Conservation (phyloP, 1,139 yeast genomes). For the Citeromyces siamensis region DNA sequence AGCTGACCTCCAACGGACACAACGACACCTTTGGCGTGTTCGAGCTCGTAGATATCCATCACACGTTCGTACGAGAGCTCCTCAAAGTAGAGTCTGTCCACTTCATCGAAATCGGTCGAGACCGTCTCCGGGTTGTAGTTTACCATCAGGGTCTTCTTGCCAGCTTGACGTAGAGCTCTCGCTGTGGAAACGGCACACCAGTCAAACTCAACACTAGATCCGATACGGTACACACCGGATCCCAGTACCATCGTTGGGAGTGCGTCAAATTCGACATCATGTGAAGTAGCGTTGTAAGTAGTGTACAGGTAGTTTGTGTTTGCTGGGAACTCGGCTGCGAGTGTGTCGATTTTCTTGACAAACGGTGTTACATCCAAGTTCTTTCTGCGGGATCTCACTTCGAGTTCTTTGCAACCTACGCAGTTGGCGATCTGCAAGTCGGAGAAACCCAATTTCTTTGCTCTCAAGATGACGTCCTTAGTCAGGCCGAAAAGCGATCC, state of each 20-base stretch:
- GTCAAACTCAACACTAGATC: conserved; percentile 96
- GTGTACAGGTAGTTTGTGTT: conserved; percentile 91
- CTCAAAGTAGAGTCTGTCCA: conserved; percentile 92
- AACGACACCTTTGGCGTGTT: conserved; percentile 80
- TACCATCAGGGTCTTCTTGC: conserved; percentile 88
- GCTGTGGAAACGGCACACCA: conserved; percentile 99
- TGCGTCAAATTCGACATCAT: conserved; percentile 79
- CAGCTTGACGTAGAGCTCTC: conserved; percentile 80
- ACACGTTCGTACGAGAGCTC: conserved; percentile 93
- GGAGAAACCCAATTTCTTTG: conserved; percentile 91
- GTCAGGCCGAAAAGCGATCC: conserved; percentile 48
- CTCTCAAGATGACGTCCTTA: conserved; percentile 57
- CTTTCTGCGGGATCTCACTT: conserved; percentile 72
- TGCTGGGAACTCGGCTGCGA: conserved; percentile 99
- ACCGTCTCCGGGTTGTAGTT: conserved; percentile 98
- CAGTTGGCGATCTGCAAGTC: conserved; percentile 85
- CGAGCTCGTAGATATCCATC: conserved; percentile 92
- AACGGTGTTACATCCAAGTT: conserved; percentile 75
- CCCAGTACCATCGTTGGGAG: conserved; percentile 93
- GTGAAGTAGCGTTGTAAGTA: conserved; percentile 83
- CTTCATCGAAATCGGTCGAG: conserved; percentile 97
- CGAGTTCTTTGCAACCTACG: conserved; percentile 58
- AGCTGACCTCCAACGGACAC: conserved; percentile 97
- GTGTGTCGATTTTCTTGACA: conserved; percentile 92
- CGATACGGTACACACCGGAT: conserved; percentile 97